These are phyloP conservation scores for Blumeria hordei DNA, from an alignment of 2,329 filamentous ascomycete species.

Conservation along the genomic window DNA sequence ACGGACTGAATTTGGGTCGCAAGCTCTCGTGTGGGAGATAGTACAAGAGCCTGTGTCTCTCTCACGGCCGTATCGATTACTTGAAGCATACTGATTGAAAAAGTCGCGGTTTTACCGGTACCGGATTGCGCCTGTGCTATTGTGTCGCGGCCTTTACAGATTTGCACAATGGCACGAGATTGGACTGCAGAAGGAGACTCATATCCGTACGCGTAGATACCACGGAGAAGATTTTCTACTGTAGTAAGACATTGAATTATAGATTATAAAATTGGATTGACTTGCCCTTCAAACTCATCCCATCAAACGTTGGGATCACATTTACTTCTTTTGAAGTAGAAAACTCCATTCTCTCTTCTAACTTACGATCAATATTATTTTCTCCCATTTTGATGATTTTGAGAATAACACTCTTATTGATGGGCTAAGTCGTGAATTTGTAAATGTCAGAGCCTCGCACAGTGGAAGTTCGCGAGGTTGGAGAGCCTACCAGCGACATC, in stretches of 20 bases:
- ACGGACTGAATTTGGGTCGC: conserved; percentile 97
- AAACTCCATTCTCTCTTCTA: conserved; percentile 87
- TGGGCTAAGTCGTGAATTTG: no score
- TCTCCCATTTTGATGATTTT: conserved; percentile 54
- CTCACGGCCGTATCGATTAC: conserved; percentile 84
- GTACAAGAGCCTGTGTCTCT: conserved; percentile 81
- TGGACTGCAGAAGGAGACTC: conserved; percentile 95
- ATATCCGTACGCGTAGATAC: conserved; percentile 96
- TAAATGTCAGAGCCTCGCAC: no score
- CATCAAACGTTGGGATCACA: conserved; percentile 79
- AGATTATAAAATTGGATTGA: conserved; percentile 4
- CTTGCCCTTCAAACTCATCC: conserved; percentile 66
- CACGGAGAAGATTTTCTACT: conserved; percentile 46
- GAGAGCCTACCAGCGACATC: no score
- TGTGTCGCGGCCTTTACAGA: conserved; percentile 96
- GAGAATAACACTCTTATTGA: background rate
- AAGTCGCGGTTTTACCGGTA: conserved; percentile 90
- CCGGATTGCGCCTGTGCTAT: conserved; percentile 96
- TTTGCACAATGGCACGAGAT: conserved; percentile 91
- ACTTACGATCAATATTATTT: conserved; percentile 56
- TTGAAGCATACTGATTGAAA: conserved; percentile 88
- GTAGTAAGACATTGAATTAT: background rate
- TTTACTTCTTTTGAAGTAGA: conserved; percentile 94
- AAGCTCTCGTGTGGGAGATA: conserved; percentile 88
- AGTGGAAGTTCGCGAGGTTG: no score